phyloP scores from a whole-genome alignment of 2,329 filamentous ascomycete genomes.

The Calonectria fujianensis region DNA sequence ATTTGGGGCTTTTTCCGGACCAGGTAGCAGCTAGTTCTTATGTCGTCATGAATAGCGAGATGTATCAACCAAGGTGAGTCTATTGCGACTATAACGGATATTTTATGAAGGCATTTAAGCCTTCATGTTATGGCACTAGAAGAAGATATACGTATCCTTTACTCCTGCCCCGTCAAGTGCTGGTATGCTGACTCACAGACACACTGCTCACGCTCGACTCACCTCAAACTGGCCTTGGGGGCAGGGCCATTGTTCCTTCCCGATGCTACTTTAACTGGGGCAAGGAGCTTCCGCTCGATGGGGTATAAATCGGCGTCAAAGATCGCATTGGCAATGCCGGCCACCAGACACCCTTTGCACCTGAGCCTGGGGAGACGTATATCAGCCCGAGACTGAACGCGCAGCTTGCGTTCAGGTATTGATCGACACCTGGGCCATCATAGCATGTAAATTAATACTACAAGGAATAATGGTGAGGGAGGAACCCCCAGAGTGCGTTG shows the following conservation, averaged over 20 bases:
- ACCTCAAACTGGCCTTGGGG: not conserved
- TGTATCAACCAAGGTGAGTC: not conserved
- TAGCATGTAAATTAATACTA: not conserved
- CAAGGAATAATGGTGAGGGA: not conserved
- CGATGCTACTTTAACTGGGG: not conserved
- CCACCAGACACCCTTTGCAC: conserved; percentile 15
- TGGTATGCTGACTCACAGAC: not conserved
- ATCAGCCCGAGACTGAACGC: not conserved
- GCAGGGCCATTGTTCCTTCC: conserved; percentile 5
- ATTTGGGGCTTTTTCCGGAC: not conserved
- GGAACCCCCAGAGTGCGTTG: not conserved
- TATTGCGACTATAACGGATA: not conserved
- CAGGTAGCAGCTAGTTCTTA: not conserved
- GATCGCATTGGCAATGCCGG: not conserved
- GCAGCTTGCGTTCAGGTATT: not conserved
- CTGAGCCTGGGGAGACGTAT: not conserved
- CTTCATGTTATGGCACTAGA: not conserved
- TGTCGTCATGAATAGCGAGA: not conserved
- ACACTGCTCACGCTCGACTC: not conserved
- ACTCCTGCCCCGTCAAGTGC: not conserved
- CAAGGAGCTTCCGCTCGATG: not conserved
- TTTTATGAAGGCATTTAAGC: conserved; percentile 6
- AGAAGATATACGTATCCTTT: conserved; percentile 8
- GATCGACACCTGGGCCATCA: not conserved
- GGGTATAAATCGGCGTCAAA: not conserved